These are phyloP conservation scores for Fusarium dlaminii DNA, from an alignment of 2,329 filamentous ascomycete genomes.

Conservation along the genomic window DNA sequence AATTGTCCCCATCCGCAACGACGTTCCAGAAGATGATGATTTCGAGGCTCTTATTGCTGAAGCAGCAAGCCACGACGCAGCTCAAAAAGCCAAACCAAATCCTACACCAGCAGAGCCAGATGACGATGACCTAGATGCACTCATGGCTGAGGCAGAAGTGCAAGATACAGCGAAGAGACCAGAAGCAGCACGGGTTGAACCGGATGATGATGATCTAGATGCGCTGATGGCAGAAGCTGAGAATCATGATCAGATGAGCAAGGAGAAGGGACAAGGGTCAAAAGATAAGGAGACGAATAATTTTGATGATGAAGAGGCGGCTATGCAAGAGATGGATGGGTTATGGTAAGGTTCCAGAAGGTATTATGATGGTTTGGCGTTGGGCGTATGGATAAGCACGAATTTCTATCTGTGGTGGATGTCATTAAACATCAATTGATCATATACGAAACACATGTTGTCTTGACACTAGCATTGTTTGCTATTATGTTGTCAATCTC, in stretches of 20 bases:
- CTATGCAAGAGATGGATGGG: conserved; percentile 71
- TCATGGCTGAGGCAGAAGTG: conserved; percentile 61
- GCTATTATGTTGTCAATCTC: background rate
- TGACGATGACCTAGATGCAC: conserved; percentile 61
- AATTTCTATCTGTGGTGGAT: background rate
- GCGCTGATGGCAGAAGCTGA: conserved; percentile 63
- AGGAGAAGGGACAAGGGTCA: background rate
- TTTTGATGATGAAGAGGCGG: conserved; percentile 72
- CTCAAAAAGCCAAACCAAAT: conserved; percentile 25
- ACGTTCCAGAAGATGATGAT: conserved; percentile 57
- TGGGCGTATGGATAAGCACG: background rate
- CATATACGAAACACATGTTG: background rate
- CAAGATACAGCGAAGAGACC: conserved; percentile 24
- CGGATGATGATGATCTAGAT: conserved; percentile 60
- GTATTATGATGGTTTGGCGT: background rate
- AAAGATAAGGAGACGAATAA: conserved; percentile 42
- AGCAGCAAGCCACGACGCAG: conserved; percentile 46
- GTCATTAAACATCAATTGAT: background rate
- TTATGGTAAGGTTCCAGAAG: conserved; percentile 52
- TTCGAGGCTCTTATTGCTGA: conserved; percentile 65
- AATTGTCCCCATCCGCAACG: conserved; percentile 35
- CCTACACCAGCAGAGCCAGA: conserved; percentile 41
- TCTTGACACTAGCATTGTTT: background rate
- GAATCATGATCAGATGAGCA: conserved; percentile 25
- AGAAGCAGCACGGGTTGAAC: conserved; percentile 10